Base-by-base conservation (phyloP, 345 rosid genomes). In the Euclidium syriacum region DNA sequence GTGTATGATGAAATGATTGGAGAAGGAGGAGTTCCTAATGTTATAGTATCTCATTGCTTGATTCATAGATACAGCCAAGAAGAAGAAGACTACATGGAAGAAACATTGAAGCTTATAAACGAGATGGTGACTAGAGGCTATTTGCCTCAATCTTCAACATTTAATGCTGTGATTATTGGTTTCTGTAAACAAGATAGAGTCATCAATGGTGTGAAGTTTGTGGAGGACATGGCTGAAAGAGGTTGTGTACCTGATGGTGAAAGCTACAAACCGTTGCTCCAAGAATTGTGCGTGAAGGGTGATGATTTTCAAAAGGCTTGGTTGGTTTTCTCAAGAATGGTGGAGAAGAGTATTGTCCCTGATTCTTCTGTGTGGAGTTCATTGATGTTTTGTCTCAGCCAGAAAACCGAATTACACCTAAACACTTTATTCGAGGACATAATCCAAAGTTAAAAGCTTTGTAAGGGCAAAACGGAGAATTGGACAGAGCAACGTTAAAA, bases 171-270 rank as follows among this genome's bases (percentile, higher is more conserved):
- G 53, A 72, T 88, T 35, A 17, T 38, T 2, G 84, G 75, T 55
- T 80, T 91, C 27, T 91, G 87, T 70, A 66, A 41, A 73, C 81
- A 78, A 52, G 98, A 79, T 19, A 80, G 72, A 46, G 78, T 75
- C 42, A 73, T 29, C 57, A 81, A 67, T 29, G 89, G 85, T 24
- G 35, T 84, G 62, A 84, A 76, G 67, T 72, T 92, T 35, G 47
- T 87, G 30, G 85, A 82, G 52, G 91, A 87, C 69, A 75, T 85
- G 80, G 79, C 72, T 34, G 71, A 67, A 30, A 80, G 83, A 75
- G 96, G 90, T 1, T 81, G 81, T 4, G 7, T 59, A 14, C 83
- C 80, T 14, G 76, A 79, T 64, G 35, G 41, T 24, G 81, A 67
- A 64, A 78, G 85, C 67, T 83, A 84, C 42, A 60, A 60, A 18